These are phyloP conservation scores for Bifiguratus adelaidae DNA, from an alignment of 192 early-diverging fungal species.

Conservation along the genomic window DNA sequence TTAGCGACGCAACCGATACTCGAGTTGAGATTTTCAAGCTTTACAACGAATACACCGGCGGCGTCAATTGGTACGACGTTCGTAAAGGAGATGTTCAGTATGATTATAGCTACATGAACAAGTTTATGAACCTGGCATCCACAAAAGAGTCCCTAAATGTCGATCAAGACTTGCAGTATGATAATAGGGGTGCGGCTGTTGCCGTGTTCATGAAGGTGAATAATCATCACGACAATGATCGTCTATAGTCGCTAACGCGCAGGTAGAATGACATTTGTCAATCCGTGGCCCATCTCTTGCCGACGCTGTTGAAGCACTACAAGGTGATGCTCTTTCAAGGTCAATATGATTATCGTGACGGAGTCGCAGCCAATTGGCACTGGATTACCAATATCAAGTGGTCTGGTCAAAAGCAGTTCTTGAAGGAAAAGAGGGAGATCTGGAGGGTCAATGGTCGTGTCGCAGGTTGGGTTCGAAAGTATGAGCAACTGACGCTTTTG, in stretches of 20 bases:
- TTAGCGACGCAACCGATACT: constrained; percentile 28
- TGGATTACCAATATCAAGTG: constrained; percentile 59
- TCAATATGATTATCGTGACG: constrained; percentile 80
- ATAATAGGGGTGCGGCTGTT: constrained; percentile 35
- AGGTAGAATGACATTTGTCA: constrained; percentile 54
- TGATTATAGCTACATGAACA: constrained; percentile 48
- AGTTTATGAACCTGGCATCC: constrained; percentile 37
- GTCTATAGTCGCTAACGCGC: constrained; percentile 1
- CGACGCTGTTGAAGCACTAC: constrained; percentile 39
- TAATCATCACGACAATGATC: not conserved
- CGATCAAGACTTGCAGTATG: constrained; percentile 29
- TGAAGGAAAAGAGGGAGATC: constrained; percentile 30
- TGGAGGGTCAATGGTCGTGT: constrained; percentile 23
- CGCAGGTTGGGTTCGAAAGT: constrained; percentile 49
- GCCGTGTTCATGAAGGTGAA: constrained; percentile 21
- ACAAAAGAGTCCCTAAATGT: constrained; percentile 55
- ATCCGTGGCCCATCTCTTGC: constrained; percentile 39
- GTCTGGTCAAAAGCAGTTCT: constrained; percentile 30
- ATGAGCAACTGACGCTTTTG: constrained; percentile 39
- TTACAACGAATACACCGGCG: constrained; percentile 55
- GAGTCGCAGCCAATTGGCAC: constrained; percentile 43
- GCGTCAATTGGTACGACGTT: constrained; percentile 71
- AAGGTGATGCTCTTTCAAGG: constrained; percentile 62
- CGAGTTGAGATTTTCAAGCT: constrained; percentile 51
- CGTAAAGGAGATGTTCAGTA: constrained; percentile 51